These are phyloP conservation scores for Byssochlamys sp. DNA, from an alignment of 2,329 filamentous ascomycete species.

Conservation along the genomic window DNA sequence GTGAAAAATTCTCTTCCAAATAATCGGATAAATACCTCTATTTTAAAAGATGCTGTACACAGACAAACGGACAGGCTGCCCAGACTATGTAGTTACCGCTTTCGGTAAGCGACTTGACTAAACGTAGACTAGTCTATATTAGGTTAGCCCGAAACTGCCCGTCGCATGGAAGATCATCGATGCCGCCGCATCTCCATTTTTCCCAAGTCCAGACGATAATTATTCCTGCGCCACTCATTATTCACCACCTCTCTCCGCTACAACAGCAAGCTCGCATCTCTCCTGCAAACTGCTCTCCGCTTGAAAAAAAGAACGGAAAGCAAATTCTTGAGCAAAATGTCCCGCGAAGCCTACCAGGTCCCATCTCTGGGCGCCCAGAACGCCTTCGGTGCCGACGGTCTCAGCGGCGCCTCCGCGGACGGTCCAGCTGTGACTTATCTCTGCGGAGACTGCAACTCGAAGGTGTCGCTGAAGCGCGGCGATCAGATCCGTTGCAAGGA, in stretches of 20 bases:
- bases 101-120: background rate
- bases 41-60: too few relatives aligned
- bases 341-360: conserved; percentile 69
- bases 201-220: background rate
- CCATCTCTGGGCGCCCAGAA: conserved; percentile 45
- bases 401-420: conserved; percentile 36
- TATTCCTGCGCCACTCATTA: background rate
- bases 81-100: background rate
- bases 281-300: background rate
- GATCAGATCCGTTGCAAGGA: conserved; percentile 81
- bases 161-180: background rate
- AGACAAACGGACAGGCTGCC: too few relatives aligned
- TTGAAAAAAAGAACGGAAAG: background rate
- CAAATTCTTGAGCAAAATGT: conserved; percentile 36
- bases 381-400: conserved; percentile 32
- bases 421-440: conserved; percentile 57
- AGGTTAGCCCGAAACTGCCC: background rate
- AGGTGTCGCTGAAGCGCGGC: conserved; percentile 64
- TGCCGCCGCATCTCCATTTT: background rate
- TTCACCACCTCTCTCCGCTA: background rate
- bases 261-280: background rate
- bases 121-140: background rate
- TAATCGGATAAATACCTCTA: too few relatives aligned
- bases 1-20: too few relatives aligned
- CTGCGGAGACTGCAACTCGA: conserved; percentile 76